Conservation (phyloP, 805 yeast genomes). For the Alloascoidea africana region DNA sequence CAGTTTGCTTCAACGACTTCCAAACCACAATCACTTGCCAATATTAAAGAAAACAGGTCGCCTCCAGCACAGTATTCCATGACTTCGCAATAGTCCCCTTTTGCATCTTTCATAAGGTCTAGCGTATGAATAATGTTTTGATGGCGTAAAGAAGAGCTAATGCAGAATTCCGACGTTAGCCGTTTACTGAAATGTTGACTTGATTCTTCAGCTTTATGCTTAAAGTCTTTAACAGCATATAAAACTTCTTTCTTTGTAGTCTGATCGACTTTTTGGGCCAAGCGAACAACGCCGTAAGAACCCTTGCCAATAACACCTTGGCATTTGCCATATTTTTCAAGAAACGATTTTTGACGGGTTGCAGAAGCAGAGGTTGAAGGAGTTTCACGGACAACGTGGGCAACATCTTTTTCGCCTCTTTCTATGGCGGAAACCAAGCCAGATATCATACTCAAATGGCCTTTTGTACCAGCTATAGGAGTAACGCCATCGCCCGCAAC, state of each 20-base stretch:
- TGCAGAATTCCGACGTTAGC: constrained; percentile 81
- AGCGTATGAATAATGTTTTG: constrained; percentile 63
- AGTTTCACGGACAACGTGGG: constrained; percentile 12
- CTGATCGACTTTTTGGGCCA: constrained; percentile 46
- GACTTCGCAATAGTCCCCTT: constrained; percentile 68
- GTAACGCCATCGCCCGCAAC: constrained; percentile 4
- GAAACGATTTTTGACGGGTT: constrained; percentile 33
- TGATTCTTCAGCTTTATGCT: constrained; percentile 43
- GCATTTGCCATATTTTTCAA: constrained; percentile 84
- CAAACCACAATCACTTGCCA: constrained; percentile 33
- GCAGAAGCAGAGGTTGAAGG: constrained; percentile 5
- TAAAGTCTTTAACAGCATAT: constrained; percentile 68
- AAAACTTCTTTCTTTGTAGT: constrained; percentile 26
- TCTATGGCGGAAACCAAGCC: constrained; percentile 18
- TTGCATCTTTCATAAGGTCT: constrained; percentile 64
- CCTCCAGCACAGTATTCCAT: constrained; percentile 95
- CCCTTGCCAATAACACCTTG: constrained; percentile 93
- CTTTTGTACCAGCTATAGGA: no score
- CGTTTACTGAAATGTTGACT: constrained; percentile 48
- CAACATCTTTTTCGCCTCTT: constrained; percentile 19
- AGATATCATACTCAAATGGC: constrained; percentile 16
- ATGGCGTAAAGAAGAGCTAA: constrained; percentile 62
- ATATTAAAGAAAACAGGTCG: constrained; percentile 49
- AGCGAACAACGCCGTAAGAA: constrained; percentile 84
- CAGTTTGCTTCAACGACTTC: constrained; percentile 70